phyloP scores from a whole-genome alignment of 805 yeast genomes.

The Hanseniaspora hatyaiensis region DNA sequence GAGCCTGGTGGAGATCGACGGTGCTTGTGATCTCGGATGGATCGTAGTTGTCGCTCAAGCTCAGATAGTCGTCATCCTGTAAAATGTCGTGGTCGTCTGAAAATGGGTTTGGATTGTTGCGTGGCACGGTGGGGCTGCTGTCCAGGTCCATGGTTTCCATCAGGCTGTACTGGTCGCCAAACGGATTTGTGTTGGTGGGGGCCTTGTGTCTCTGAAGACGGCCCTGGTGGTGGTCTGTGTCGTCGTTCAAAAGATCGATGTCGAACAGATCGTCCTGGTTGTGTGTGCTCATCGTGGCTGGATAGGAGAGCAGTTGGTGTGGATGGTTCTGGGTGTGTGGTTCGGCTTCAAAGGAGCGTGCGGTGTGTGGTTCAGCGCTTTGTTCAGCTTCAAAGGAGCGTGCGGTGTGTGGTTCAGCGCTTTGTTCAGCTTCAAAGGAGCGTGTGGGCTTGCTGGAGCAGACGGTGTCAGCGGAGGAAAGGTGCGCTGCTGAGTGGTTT shows the following conservation, averaged over 20 bases:
- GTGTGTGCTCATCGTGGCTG: not conserved
- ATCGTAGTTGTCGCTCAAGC: not conserved
- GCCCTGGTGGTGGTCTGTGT: conserved; percentile 17
- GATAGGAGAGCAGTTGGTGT: too few species aligned
- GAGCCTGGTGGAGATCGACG: not conserved
- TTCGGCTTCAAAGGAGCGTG: too few species aligned
- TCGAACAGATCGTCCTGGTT: conserved; percentile 31
- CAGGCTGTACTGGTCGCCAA: conserved; percentile 20
- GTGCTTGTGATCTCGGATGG: not conserved
- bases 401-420: too few species aligned
- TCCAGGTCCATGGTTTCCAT: conserved; percentile 30
- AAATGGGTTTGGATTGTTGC: conserved; percentile 30
- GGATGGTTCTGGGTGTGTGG: too few species aligned
- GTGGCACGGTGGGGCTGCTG: conserved; percentile 30
- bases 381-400: too few species aligned
- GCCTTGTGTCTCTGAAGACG: conserved; percentile 17
- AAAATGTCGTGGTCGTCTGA: conserved; percentile 19
- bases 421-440: too few species aligned
- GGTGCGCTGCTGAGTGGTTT: too few species aligned
- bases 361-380: too few species aligned
- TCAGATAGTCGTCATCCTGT: not conserved
- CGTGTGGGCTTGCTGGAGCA: too few species aligned
- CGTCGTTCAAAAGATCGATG: conserved; percentile 30
- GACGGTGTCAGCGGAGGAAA: too few species aligned
- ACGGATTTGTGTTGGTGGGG: conserved; percentile 17